Base-by-base conservation (phyloP, 352 stramenopile genomes). In the Blastocystis sp. region DNA sequence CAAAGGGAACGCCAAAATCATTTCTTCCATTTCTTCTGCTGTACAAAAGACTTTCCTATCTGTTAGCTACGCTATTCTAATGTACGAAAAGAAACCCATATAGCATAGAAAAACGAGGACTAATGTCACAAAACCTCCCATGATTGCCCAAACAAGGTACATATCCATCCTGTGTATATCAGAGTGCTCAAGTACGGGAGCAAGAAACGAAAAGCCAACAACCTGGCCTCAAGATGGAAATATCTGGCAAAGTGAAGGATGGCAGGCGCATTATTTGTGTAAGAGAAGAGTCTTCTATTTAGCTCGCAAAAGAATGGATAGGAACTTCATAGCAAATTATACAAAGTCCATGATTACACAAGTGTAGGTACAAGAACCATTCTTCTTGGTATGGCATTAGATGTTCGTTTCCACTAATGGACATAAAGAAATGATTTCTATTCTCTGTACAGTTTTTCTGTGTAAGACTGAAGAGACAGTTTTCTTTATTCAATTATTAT, bases 11-110 rank as follows among this genome's bases (percentile, higher is more conserved):
- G 70, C 70, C 13, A 80, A 47, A 64, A 80, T 80, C 34, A 80
- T n/a, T 37, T 80, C 70, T 11, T 63, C 70, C 50, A 47, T 80
- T 62, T 80, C 70, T 39, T 80, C 54, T 20, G 70, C 50, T 41
- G 26, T 37, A 4, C 70, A 80, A n/a, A 26, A 15, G 9, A 80
- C 50, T 47, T 45, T 63, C 13, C 70, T 80, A 80, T n/a, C 15
- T 29, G 4, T 61, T 26, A 66, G 64, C 26, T 80, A 18, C 11
- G 3, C n/a, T 56, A 20, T 37, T 41, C 7, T 61, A 63, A 18
- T 20, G 15, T n/a, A 80, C 70, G 70, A 80, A 26, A 80, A 80
- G 45, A 80, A 80, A 43, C 70, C 70, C 70, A 80, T 80, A 63
- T 80, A 80, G 43, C 70, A 20, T 20, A 80, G 23, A 64, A 63